Evolutionary conservation across 129 eudicot genomes (phyloP), one percentile per base, ranked within the genome.

Genomic region (Arctium lappa): DNA sequence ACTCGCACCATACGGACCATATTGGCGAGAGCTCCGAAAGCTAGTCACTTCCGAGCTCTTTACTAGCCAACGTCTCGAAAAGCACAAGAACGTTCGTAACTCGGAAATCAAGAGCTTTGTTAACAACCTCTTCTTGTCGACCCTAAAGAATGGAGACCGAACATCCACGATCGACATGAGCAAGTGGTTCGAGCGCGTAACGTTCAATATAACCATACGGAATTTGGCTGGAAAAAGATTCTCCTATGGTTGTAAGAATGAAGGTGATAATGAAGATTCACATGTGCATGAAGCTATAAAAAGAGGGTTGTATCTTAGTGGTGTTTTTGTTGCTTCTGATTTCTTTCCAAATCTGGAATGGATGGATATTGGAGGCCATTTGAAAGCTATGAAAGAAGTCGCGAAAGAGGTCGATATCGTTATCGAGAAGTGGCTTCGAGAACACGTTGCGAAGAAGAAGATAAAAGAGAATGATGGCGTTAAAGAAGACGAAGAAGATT

Each of bases 351-450:
- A 33, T 36, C 27, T 90, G 11, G 90, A 88, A 77, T 90, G 94
- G 94, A 29, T 88, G 82, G 94, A 90, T 46, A 79, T 90, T 30
- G 91, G 91, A 22, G 94, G 94, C 30, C 46, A 86, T 73, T 13
- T 90, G 22, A 88, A 84, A 76, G 76, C 75, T 4, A 81, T 90
- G 94, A 86, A 86, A 66, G 32, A 79, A 38, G 76, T 82, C 8
- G 75, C 66, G 0, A 86, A 86, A 22, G 86, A 75, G 72, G 31
- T 86, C 30, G 91, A 90, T 62, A 31, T 2, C 1, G 85, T 90
- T 4, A 60, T 88, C n/a, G 73, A 38, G 30, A 74, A 44, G 16
- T 53, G 90, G 91, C 75, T 90, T 32, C 33, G 79, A n/a, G 88
- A 88, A 31, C 89, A 83, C 76, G 27, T 76, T 13, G 32, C 75